Evolutionary conservation across 805 yeast species (phyloP), one percentile per base, ranked within the genome.

Genomic region (Saturnispora hagleri): DNA sequence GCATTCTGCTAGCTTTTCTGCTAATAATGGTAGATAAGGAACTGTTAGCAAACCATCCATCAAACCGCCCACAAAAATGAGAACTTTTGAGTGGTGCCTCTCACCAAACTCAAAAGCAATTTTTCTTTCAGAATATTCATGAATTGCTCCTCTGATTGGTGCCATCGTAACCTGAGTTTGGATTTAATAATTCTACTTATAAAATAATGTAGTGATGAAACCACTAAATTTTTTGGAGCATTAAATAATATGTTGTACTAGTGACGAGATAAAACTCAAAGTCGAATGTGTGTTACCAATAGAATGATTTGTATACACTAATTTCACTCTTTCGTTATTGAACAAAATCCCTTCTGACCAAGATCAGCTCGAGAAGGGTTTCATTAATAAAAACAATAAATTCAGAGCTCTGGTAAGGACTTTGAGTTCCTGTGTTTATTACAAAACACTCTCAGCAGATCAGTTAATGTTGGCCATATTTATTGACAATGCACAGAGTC

Each of bases 11-110:
- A 82, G 59, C 5, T 57, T 61, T n/a, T 59, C 53, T 0, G 82
- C 46, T 0, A 81, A 76, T 51, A 85, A 64, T 8, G 60, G 61
- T 7, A 81, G 66, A 61, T 84, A 87, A 1, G 88, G 89, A 1
- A 86, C 89, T 0, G 86, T 79, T 43, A 80, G 60, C n/a, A 84
- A 66, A 0, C 90, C 90, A 61, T 86, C 88, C 15, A 76, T 70
- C 24, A 87, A 68, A 0, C 95, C 95, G 9, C 85, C 95, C 27
- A 87, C 72, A 60, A 87, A 84, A 3, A 89, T 59, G 0, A 89
- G 58, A 0, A 81, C 82, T 47, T 86, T 81, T 1, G 69, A 64
- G 1, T 69, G 62, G 13, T 43, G 34, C 6, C 48, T 44, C 8
- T 54, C 53, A 3, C 65, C 66, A 56, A 80, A 77, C 60, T 82